These are phyloP conservation scores for Gossypium longicalyx DNA, from an alignment of 345 rosid species.

Conservation along the genomic window DNA sequence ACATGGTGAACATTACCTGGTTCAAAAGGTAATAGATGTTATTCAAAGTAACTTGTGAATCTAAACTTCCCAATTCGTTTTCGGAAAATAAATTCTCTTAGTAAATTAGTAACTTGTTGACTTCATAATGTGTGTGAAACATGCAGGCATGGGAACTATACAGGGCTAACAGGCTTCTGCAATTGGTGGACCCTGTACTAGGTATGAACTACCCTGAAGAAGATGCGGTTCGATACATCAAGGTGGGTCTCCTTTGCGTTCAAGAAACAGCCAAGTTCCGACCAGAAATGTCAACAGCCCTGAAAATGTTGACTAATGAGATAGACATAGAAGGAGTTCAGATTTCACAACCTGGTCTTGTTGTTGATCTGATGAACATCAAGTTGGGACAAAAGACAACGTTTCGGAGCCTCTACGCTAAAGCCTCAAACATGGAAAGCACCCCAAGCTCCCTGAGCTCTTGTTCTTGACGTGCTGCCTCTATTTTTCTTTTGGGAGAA, in stretches of 20 bases:
- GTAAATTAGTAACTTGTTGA: neutral
- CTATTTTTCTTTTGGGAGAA: neutral
- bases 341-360: constrained; percentile 43
- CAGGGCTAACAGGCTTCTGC: constrained; percentile 21
- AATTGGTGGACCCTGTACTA: constrained; percentile 41
- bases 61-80: neutral
- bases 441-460: constrained; percentile 1
- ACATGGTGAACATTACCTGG: constrained; percentile 47
- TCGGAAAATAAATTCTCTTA: neutral
- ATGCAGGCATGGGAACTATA: constrained; percentile 55
- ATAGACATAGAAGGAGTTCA: constrained; percentile 16
- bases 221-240: constrained; percentile 41
- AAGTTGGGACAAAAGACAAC: constrained; percentile 26
- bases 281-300: constrained; percentile 42
- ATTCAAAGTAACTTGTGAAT: neutral
- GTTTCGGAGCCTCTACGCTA: constrained; percentile 20
- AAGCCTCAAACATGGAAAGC: constrained; percentile 5
- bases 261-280: constrained; percentile 48
- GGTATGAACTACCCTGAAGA: constrained; percentile 31
- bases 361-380: constrained; percentile 44
- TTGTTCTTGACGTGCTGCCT: constrained; percentile 16
- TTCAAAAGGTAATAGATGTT: constrained; percentile 47
- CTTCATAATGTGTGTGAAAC: neutral
- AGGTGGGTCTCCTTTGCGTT: constrained; percentile 52
- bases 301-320: constrained; percentile 35